Percentiles rank a stretch among this genome's conserved stretches.
Conservation (phyloP, 2,329 filamentous ascomycete genomes). For the Leptoxyphium fumago region DNA sequence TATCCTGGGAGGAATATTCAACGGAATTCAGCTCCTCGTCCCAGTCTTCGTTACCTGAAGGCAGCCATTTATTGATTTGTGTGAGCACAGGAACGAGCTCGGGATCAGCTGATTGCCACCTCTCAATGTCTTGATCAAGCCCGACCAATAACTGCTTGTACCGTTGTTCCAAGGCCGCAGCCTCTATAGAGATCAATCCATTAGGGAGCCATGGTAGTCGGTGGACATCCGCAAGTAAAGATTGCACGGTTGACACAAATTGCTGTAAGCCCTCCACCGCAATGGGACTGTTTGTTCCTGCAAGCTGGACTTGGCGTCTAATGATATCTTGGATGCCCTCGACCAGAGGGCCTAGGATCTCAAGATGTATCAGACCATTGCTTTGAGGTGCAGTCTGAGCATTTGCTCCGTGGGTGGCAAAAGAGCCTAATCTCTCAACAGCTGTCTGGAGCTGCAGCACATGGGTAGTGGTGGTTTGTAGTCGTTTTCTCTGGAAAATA, state of each 20-base stretch:
- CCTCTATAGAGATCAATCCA: background rate
- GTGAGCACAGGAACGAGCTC: conserved; percentile 12
- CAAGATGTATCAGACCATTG: background rate
- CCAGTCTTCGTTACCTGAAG: background rate
- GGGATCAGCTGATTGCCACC: conserved; percentile 1
- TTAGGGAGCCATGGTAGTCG: background rate
- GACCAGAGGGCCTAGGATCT: background rate
- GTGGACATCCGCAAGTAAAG: background rate
- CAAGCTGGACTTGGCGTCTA: background rate
- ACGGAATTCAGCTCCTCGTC: background rate
- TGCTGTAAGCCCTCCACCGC: background rate
- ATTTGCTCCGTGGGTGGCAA: background rate
- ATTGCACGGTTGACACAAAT: background rate
- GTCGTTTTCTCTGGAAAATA: background rate
- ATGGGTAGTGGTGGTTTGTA: background rate
- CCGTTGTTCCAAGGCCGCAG: background rate
- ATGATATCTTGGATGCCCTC: background rate
- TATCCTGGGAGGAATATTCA: background rate
- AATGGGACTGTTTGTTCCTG: background rate
- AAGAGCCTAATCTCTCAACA: background rate
- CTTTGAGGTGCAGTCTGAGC: no score
- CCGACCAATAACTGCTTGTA: background rate
- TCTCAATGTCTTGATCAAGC: background rate
- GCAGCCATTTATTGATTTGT: conserved; percentile 12
- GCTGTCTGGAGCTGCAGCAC: background rate